Evolutionary conservation across 2,329 filamentous ascomycete genomes (phyloP), one percentile per base, ranked within the genome.

Genomic region (Cladosporium phlei): DNA sequence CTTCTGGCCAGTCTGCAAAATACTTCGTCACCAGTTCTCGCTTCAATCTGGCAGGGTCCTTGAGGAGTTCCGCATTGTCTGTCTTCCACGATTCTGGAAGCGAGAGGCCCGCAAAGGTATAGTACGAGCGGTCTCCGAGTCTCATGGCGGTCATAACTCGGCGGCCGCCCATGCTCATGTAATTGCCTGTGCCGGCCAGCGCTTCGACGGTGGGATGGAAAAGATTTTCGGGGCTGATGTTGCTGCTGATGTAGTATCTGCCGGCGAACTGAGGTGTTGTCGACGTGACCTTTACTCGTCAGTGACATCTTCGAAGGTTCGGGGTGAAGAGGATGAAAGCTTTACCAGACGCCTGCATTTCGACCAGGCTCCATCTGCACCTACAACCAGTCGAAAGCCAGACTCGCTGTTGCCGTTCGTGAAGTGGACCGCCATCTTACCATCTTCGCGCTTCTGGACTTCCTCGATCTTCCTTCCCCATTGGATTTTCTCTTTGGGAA

Each of bases 361-460:
- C 6, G 68, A 72, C 68, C 69, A 73, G 1, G 69, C 69, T 4
- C 72, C 73, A 54, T 76, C 72, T 8, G 68, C 70, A 4, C 73
- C 74, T 16, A 77, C 65, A 4, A 77, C 62, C 2, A 77, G 65
- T 30, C 66, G 60, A 51, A 73, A 72, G 0, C 62, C 67, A 2
- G 51, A 55, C 16, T 63, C 64, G 1, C 49, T 50, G 2, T 38
- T 53, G 0, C 65, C 66, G 50, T 68, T 53, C 2, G 46, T 48
- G 37, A 67, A 62, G 11, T 53, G 51, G 0, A 70, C 44, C 7
- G 47, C 40, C 47, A 58, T 56, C 2, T 6, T 20, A 3, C 50
- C 55, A 11, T 59, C 49, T 2, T 14, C 46, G 6, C 53, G 51
- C 28, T 42, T 50, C 4, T 50, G 43, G 5, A 64, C 56, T 6